phyloP scores from a whole-genome alignment of 768 basidiomycete species.

The Crassisporium funariophilum region DNA sequence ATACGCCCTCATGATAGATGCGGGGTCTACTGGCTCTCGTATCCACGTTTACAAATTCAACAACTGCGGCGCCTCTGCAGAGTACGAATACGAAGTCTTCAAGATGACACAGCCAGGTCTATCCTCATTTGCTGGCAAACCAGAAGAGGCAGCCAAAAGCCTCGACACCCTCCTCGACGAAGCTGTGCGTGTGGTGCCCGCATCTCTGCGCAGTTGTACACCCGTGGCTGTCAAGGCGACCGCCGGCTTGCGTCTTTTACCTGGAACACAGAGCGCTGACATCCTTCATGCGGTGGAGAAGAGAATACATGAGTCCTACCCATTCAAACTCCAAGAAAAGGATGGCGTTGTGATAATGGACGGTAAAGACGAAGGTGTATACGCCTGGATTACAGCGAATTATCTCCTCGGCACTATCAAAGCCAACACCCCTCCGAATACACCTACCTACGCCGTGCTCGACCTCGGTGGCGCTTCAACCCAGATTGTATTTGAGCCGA shows the following conservation, averaged over 20 bases:
- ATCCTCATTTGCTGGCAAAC: constrained; percentile 58
- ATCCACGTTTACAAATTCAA: constrained; percentile 99
- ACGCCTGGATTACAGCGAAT: constrained; percentile 98
- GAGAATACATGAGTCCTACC: constrained; percentile 59
- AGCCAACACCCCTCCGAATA: constrained; percentile 44
- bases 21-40: constrained; percentile 95
- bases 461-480: constrained; percentile 97
- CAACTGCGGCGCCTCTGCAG: constrained; percentile 75
- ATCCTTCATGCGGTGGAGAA: constrained; percentile 76
- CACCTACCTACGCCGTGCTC: constrained; percentile 80
- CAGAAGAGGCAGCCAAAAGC: constrained; percentile 73
- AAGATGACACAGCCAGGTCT: constrained; percentile 80
- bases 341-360: constrained; percentile 90
- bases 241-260: constrained; percentile 81
- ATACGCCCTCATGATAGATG: constrained; percentile 97
- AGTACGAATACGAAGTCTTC: constrained; percentile 94
- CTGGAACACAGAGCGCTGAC: constrained; percentile 57
- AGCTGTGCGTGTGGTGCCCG: constrained; percentile 78
- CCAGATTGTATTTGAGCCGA: constrained; percentile 95
- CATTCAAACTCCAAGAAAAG: constrained; percentile 57
- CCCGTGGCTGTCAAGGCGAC: constrained; percentile 92
- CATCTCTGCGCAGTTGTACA: constrained; percentile 67
- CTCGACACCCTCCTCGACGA: constrained; percentile 81
- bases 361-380: constrained; percentile 95
- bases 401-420: constrained; percentile 82